These are phyloP conservation scores for Clonostachys byssicola DNA, from an alignment of 2,329 filamentous ascomycete species.

Conservation along the genomic window DNA sequence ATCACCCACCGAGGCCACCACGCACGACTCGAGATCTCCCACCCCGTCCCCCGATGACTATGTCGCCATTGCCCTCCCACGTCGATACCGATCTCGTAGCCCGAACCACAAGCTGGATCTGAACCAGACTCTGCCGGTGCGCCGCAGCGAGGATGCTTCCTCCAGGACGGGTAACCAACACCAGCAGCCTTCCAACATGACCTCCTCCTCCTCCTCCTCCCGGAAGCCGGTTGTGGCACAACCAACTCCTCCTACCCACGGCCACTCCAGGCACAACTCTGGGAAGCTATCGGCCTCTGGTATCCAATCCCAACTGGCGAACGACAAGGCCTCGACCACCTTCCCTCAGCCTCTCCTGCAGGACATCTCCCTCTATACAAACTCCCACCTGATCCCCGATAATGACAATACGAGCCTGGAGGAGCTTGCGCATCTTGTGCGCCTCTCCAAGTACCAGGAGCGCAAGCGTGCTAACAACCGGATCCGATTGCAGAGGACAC, in stretches of 20 bases:
- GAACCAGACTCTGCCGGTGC: constrained; percentile 33
- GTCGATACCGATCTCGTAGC: constrained; percentile 49
- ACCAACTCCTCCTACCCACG: constrained; percentile 20
- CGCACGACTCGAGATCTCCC: constrained; percentile 43
- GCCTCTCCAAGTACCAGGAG: constrained; percentile 76
- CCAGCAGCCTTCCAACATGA: constrained; percentile 24
- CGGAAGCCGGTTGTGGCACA: constrained; percentile 48
- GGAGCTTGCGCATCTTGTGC: constrained; percentile 74
- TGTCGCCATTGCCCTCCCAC: constrained; percentile 42
- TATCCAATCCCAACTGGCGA: not conserved
- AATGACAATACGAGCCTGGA: constrained; percentile 64
- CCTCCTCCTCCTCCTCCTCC: constrained; percentile 17
- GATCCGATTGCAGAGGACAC: constrained; percentile 67
- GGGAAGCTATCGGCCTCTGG: constrained; percentile 3
- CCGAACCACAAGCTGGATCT: constrained; percentile 43
- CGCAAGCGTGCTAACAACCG: constrained; percentile 72
- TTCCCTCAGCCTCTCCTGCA: constrained; percentile 54
- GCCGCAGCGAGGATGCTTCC: constrained; percentile 37
- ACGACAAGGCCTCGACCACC: constrained; percentile 32
- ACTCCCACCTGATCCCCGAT: constrained; percentile 39
- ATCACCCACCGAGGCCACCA: constrained; percentile 16
- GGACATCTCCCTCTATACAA: constrained; percentile 63
- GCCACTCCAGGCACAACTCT: constrained; percentile 18
- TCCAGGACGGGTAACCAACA: constrained; percentile 31
- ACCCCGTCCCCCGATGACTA: constrained; percentile 50